These are phyloP conservation scores for Neltuma alba DNA, from an alignment of 306 rosid genomes.

Conservation along the genomic window DNA sequence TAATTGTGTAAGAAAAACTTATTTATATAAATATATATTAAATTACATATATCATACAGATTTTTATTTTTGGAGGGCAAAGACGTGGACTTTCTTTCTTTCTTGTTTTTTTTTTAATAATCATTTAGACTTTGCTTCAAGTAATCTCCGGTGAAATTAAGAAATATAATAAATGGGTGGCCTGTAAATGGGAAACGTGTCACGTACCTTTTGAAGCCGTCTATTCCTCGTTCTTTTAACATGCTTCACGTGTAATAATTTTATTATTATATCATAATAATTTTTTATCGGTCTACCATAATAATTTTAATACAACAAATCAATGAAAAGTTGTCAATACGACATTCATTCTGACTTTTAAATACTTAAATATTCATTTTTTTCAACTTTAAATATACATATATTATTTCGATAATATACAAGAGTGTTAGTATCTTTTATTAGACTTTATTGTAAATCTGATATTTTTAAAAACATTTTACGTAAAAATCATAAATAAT, in stretches of 20 bases:
- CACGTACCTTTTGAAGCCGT: constrained; percentile 39
- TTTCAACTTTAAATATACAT: neutral
- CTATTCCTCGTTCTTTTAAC: constrained; percentile 4
- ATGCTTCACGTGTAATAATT: neutral
- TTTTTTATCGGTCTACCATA: no score
- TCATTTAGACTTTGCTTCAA: neutral
- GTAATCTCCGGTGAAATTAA: constrained; percentile 38
- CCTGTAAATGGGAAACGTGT: constrained; percentile 37
- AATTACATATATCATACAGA: neutral
- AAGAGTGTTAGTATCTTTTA: neutral
- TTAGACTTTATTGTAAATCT: neutral
- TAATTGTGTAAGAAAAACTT: neutral
- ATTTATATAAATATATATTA: no score
- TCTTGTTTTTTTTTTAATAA: neutral
- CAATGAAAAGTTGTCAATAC: neutral
- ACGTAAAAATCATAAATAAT: neutral
- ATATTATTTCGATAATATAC: neutral
- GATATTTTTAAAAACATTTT: neutral
- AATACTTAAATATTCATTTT: neutral
- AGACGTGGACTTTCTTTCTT: neutral
- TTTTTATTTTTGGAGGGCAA: constrained; percentile 37
- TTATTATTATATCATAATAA: neutral
- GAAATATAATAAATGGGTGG: neutral
- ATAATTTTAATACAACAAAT: neutral
- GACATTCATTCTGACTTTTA: neutral